Percentiles rank a stretch among this genome's conserved stretches.
phyloP scores from a whole-genome alignment of 148 eudicot species.

The Oxyria digyna region DNA sequence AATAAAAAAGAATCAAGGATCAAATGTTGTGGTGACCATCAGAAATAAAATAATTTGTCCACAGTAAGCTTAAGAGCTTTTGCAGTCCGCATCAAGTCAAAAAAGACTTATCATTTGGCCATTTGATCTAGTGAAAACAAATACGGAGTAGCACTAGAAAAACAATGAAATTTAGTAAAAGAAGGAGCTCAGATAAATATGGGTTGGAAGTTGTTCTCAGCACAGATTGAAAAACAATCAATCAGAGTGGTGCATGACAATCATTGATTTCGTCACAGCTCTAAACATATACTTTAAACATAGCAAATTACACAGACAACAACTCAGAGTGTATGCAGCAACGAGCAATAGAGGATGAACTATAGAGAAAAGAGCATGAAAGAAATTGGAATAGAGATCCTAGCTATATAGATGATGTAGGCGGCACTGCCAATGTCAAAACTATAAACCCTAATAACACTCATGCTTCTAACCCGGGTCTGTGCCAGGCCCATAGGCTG shows the following conservation, averaged over 20 bases:
- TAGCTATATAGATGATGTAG: neutral
- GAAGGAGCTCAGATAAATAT: slow-evolving; percentile 12
- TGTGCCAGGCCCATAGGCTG: too few relatives aligned
- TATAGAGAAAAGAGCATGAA: neutral
- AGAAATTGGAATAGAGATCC: neutral
- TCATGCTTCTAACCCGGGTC: neutral
- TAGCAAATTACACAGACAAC: neutral
- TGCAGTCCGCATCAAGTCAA: slow-evolving; percentile 13
- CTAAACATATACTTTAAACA: neutral
- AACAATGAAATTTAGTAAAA: neutral
- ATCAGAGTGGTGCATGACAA: slow-evolving; percentile 13
- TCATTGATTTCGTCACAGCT: slow-evolving; percentile 10
- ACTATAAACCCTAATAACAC: neutral
- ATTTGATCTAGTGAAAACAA: neutral
- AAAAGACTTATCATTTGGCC: slow-evolving; percentile 10
- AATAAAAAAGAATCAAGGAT: too few relatives aligned
- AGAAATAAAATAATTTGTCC: neutral
- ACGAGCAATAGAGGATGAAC: neutral
- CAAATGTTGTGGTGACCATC: slow-evolving; percentile 9
- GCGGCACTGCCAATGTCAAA: neutral
- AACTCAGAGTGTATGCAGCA: neutral
- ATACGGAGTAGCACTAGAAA: neutral
- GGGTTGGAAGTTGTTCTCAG: neutral
- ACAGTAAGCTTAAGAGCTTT: neutral
- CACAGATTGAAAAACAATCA: slow-evolving; percentile 1